phyloP scores from a whole-genome alignment of 2,329 filamentous ascomycete species.

The Ophiostoma novo-ulmi region DNA sequence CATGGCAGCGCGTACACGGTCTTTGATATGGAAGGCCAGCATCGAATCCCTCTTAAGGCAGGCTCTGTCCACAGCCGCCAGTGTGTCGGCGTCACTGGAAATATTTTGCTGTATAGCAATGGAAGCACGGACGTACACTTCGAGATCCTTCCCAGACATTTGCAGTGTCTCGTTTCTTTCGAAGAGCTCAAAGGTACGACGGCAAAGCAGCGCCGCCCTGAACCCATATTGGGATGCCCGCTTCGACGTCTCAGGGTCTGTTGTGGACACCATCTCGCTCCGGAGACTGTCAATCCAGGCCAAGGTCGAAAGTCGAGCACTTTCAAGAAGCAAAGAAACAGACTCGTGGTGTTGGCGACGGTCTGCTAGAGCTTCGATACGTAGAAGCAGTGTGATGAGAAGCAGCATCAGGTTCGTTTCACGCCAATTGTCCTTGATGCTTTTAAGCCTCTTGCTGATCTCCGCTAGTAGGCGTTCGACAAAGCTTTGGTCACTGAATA shows the following conservation, averaged over 20 bases:
- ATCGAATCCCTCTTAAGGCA: slow-evolving; percentile 11
- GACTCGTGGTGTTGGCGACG: slow-evolving; percentile 26
- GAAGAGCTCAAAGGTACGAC: slow-evolving; percentile 35
- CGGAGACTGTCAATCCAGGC: slow-evolving; percentile 48
- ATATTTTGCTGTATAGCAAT: slow-evolving; percentile 25
- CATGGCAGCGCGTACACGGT: neutral
- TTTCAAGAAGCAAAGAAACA: slow-evolving; percentile 35
- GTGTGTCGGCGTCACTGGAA: neutral
- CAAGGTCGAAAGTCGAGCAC: slow-evolving; percentile 41
- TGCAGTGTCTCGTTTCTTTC: neutral
- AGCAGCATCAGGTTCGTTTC: slow-evolving; percentile 55
- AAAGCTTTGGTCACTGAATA: slow-evolving; percentile 49
- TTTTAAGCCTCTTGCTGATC: slow-evolving; percentile 40
- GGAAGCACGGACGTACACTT: slow-evolving; percentile 13
- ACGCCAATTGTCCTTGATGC: slow-evolving; percentile 52
- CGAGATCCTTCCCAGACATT: neutral
- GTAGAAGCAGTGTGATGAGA: slow-evolving; percentile 47
- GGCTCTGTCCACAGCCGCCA: neutral
- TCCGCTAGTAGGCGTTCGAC: slow-evolving; percentile 45
- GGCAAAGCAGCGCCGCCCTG: slow-evolving; percentile 53
- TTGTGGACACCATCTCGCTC: slow-evolving; percentile 39
- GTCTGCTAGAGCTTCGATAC: slow-evolving; percentile 33
- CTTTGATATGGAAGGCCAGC: slow-evolving; percentile 2
- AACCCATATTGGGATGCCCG: slow-evolving; percentile 45
- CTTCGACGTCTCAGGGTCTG: slow-evolving; percentile 37